These are phyloP conservation scores for Kockiozyma suomiensis DNA, from an alignment of 805 yeast genomes.

Conservation along the genomic window DNA sequence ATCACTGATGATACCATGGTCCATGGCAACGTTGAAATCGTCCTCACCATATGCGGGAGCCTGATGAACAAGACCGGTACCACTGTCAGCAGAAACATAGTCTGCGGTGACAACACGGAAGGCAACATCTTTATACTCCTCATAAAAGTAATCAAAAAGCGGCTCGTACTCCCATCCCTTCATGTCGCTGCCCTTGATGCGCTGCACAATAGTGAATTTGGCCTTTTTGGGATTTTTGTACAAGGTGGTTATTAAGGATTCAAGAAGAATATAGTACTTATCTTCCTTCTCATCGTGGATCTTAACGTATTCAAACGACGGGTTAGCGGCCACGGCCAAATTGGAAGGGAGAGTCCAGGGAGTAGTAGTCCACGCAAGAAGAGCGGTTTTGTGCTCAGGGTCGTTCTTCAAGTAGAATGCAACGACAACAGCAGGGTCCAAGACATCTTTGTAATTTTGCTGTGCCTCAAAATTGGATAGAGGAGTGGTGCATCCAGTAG, in stretches of 20 bases:
- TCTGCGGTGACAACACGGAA: constrained; percentile 80
- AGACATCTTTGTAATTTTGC: constrained; percentile 95
- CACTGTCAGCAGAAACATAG: constrained; percentile 89
- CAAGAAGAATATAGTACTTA: constrained; percentile 79
- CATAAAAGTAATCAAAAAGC: constrained; percentile 76
- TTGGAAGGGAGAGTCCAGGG: constrained; percentile 99
- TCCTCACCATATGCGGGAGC: constrained; percentile 99
- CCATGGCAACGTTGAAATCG: constrained; percentile 83
- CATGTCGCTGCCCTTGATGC: constrained; percentile 75
- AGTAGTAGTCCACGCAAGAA: constrained; percentile 99
- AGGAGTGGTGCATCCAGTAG: constrained; percentile 96
- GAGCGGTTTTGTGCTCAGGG: constrained; percentile 62
- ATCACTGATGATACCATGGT: constrained; percentile 72
- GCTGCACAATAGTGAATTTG: constrained; percentile 79
- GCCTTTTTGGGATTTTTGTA: constrained; percentile 95
- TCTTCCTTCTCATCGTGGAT: constrained; percentile 86
- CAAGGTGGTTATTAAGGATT: constrained; percentile 74
- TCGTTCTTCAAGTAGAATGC: constrained; percentile 82
- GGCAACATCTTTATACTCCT: constrained; percentile 71
- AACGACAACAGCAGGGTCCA: constrained; percentile 93
- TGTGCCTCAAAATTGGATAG: constrained; percentile 97
- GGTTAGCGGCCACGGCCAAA: constrained; percentile 87
- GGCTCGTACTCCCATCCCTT: constrained; percentile 83
- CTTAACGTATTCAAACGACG: constrained; percentile 87
- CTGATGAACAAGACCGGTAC: constrained; percentile 99